Conservation (phyloP, 116 monocot genomes). For the Iris pallida region DNA sequence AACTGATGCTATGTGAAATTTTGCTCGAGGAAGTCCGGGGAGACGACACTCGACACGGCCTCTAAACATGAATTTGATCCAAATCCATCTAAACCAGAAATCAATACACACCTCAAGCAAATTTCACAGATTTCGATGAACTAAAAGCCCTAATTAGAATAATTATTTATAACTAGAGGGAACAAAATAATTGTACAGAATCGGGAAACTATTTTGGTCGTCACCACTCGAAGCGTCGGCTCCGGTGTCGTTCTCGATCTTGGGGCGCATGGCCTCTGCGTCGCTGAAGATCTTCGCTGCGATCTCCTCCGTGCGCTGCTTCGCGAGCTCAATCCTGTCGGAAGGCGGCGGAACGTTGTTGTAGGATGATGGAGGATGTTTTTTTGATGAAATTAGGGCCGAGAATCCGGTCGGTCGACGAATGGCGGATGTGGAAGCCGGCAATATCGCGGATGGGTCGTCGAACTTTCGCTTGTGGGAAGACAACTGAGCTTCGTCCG, state of each 20-base stretch:
- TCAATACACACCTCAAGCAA: too few relatives aligned
- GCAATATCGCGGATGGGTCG: constrained; percentile 20
- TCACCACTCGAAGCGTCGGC: neutral
- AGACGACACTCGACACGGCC: too few relatives aligned
- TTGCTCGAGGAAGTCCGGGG: too few relatives aligned
- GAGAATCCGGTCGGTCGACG: constrained; percentile 52
- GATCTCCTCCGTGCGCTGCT: constrained; percentile 80
- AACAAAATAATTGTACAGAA: too few relatives aligned
- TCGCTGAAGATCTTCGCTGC: constrained; percentile 69
- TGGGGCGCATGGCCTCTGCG: constrained; percentile 84
- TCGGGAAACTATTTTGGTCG: too few relatives aligned
- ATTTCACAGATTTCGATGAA: too few relatives aligned
- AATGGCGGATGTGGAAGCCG: constrained; percentile 9
- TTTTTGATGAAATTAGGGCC: constrained; percentile 21
- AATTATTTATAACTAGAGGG: too few relatives aligned
- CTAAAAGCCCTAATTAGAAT: too few relatives aligned
- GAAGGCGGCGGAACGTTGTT: constrained; percentile 64
- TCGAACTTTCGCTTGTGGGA: constrained; percentile 82
- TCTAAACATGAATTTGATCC: too few relatives aligned
- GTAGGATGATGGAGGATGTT: constrained; percentile 25
- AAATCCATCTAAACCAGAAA: too few relatives aligned
- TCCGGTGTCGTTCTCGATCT: constrained; percentile 49
- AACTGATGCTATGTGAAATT: too few relatives aligned
- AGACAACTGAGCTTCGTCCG: constrained; percentile 48
- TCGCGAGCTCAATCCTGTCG: constrained; percentile 72